Evolutionary conservation across 2,329 filamentous ascomycete species (phyloP).

Genomic region (Fusarium chuoi): DNA sequence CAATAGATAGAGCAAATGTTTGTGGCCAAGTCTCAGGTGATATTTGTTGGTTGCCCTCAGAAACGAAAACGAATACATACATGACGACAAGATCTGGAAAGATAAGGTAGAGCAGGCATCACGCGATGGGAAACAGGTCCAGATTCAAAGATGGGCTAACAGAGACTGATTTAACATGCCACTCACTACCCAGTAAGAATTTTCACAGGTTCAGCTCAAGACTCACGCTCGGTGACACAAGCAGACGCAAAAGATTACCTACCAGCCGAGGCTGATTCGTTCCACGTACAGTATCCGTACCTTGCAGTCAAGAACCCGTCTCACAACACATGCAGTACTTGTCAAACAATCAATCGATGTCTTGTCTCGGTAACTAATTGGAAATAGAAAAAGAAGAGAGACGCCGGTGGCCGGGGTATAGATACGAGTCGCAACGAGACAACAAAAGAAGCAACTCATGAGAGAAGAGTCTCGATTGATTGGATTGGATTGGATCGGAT

Average conservation of each 20-base stretch:
- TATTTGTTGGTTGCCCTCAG: not conserved
- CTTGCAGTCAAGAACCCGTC: not conserved
- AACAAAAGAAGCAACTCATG: slow-evolving; percentile 15
- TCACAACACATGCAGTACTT: not conserved
- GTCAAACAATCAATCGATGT: not conserved
- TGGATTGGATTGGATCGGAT: slow-evolving; percentile 8
- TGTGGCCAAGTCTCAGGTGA: not conserved
- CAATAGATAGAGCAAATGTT: not conserved
- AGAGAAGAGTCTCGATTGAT: slow-evolving; percentile 1
- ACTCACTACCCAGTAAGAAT: not conserved
- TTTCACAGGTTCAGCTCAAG: not conserved
- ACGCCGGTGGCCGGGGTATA: not conserved
- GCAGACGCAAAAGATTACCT: not conserved
- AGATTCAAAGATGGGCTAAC: slow-evolving; percentile 22
- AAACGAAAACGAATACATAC: slow-evolving; percentile 19
- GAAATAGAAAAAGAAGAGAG: not conserved
- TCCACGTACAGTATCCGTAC: slow-evolving; percentile 1
- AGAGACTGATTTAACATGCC: slow-evolving; percentile 25
- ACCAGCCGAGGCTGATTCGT: slow-evolving; percentile 25
- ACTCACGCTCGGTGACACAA: slow-evolving; percentile 18
- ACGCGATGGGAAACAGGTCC: not conserved
- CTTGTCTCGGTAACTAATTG: slow-evolving; percentile 14
- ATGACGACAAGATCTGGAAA: not conserved
- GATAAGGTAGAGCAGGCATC: slow-evolving; percentile 5
- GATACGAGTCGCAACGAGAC: slow-evolving; percentile 17